A percentile compares a stretch with the other conserved stretches of the same genome.
Evolutionary conservation across 176 grass and related monocot species (phyloP).

Genomic region (Urochloa ruziziensis): DNA sequence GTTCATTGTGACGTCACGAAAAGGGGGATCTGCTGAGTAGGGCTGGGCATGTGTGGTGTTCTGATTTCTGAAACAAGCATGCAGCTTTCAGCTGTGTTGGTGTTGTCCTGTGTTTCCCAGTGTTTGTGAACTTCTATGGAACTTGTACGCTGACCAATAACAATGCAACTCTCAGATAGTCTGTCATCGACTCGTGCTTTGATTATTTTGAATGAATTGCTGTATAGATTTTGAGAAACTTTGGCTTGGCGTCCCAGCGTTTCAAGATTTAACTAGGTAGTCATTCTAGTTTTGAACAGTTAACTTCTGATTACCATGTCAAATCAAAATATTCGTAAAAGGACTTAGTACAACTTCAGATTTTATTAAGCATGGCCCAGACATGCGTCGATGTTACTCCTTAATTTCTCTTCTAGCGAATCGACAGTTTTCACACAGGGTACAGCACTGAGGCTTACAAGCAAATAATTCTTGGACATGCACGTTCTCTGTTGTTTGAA

Average conservation of each 20-base stretch:
- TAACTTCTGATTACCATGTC: not conserved
- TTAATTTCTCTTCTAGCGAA: not conserved
- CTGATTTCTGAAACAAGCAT: not conserved
- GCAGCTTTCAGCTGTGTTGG: not conserved
- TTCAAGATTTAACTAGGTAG: not conserved
- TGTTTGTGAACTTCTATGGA: conserved; percentile 21
- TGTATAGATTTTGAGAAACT: not conserved
- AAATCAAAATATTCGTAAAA: not conserved
- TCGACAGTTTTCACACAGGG: not conserved
- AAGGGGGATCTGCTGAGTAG: not conserved
- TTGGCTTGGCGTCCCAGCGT: not conserved
- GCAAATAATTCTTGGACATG: not conserved
- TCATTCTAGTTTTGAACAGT: not conserved
- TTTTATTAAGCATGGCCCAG: too few relatives aligned
- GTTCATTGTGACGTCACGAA: not conserved
- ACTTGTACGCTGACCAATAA: conserved; percentile 34
- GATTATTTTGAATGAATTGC: not conserved
- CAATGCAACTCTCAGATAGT: not conserved
- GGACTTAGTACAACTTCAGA: not conserved
- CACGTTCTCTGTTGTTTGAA: not conserved
- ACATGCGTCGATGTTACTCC: not conserved
- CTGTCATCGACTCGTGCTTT: conserved; percentile 1
- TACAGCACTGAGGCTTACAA: not conserved
- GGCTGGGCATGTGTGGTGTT: conserved; percentile 35
- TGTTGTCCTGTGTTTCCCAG: conserved; percentile 1